These are phyloP conservation scores for Sugiyamaella novakii DNA, from an alignment of 1,139 yeast species.

Conservation along the genomic window DNA sequence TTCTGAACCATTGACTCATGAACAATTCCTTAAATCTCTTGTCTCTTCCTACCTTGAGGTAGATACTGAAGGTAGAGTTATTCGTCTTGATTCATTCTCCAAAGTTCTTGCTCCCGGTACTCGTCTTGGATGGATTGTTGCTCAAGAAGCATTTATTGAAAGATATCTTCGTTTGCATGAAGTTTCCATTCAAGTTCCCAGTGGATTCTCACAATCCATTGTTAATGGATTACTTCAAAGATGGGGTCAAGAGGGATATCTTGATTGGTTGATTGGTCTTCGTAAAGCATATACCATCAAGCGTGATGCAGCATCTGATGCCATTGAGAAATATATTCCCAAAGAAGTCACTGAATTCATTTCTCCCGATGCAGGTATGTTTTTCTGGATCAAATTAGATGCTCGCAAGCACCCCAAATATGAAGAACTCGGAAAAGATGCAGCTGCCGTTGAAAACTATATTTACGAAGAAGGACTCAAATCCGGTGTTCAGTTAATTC, in stretches of 20 bases:
- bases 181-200: constrained; percentile 77
- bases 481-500: constrained; percentile 74
- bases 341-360: constrained; percentile 54
- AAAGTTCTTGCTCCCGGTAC: constrained; percentile 92
- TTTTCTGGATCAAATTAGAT: constrained; percentile 76
- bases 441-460: constrained; percentile 61
- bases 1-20: constrained; percentile 35
- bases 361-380: constrained; percentile 94
- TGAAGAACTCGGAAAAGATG: constrained; percentile 55
- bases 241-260: constrained; percentile 76
- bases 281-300: constrained; percentile 79
- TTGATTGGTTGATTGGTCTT: constrained; percentile 87
- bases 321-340: constrained; percentile 64
- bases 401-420: constrained; percentile 79
- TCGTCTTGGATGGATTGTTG: constrained; percentile 90
- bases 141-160: constrained; percentile 66
- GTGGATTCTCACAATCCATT: constrained; percentile 78
- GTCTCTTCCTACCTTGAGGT: constrained; percentile 77
- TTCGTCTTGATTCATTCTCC: constrained; percentile 88
- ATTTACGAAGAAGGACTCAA: constrained; percentile 66
- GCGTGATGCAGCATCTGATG: constrained; percentile 75
- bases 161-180: constrained; percentile 75
- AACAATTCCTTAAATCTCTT: constrained; percentile 64
- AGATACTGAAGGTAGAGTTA: constrained; percentile 87
- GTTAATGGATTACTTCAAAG: constrained; percentile 62